Base-by-base conservation (phyloP, 2,329 filamentous ascomycete species). In the Aspergillus floridensis region DNA sequence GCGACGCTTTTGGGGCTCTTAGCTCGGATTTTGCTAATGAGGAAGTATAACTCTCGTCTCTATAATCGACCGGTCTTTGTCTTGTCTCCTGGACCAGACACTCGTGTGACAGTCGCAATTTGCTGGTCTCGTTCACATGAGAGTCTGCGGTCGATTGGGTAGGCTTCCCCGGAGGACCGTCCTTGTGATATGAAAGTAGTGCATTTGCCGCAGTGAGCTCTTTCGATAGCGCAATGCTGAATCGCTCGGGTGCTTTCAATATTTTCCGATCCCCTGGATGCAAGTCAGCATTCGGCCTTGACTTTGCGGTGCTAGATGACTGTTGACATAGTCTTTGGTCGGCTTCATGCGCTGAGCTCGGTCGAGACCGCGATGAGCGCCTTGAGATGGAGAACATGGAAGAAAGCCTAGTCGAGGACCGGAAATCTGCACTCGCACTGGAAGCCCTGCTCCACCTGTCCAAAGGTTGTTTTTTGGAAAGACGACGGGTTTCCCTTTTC, bases 381-480 rank as follows among this genome's bases (percentile, higher is more conserved):
- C 68, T 66, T 16, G 68, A 67, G 26, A 60, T 62, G 7, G 67
- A 69, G 53, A 74, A 73, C 3, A 73, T 61, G 1, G 68, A 66
- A 19, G 70, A 68, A 35, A 74, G 58, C 22, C 63, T 58, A 51
- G 53, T 57, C 1, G 67, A 66, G 8, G 70, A 68, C 22, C 66
- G 63, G 24, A 67, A 62, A 55, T 71, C 69, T n/a, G 65, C 63
- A 56, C 67, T 66, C 14, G 66, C 64, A 54, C 72, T 75, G 11
- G 73, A 70, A 24, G 67, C 68, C 58, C 73, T 66, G 32, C 66
- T 71, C 29, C 69, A 69, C 56, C 59, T 72, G 21, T 60, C 62
- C 4, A 70, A 49, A 1, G 73, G 72, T 48, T 74, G 71, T 58
- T 74, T 76, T 58, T 76, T 76, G 16, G 68, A 70, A 16, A 76